phyloP scores from a whole-genome alignment of 495 filamentous ascomycete genomes.

The Oleoguttula mirabilis region DNA sequence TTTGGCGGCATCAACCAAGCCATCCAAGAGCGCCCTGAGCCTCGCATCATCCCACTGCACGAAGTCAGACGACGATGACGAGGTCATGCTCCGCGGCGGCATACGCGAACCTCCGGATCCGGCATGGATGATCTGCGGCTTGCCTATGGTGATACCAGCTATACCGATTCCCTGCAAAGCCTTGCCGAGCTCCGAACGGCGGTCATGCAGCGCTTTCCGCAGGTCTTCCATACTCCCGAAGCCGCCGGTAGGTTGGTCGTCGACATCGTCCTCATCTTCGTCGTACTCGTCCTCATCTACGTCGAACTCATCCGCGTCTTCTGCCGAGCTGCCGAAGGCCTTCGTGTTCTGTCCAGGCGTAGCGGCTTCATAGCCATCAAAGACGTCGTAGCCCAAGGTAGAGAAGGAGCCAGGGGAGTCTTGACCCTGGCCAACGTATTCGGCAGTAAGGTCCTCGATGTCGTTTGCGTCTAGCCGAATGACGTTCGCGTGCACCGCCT shows the following conservation, averaged over 20 bases:
- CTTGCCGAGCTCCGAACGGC: constrained; percentile 1
- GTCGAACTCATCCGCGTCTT: not conserved
- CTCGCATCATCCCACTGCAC: constrained; percentile 6
- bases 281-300: constrained; percentile 9
- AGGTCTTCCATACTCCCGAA: constrained; percentile 8
- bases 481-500: constrained; percentile 56
- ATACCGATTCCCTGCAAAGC: constrained; percentile 11
- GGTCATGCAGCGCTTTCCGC: constrained; percentile 5
- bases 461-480: constrained; percentile 67
- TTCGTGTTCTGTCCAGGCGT: constrained; percentile 29
- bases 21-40: constrained; percentile 11
- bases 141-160: not conserved
- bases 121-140: not conserved
- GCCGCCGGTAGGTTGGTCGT: constrained; percentile 6
- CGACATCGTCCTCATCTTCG: constrained; percentile 7
- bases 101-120: no score
- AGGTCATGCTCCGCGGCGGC: not conserved
- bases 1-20: constrained; percentile 12
- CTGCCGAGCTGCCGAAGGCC: constrained; percentile 15
- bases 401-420: constrained; percentile 14
- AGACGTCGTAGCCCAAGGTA: constrained; percentile 29
- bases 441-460: constrained; percentile 63
- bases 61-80: not conserved
- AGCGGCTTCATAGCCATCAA: constrained; percentile 40
- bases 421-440: constrained; percentile 34